phyloP scores from a whole-genome alignment of 2,329 filamentous ascomycete species.

The Pseudogymnoascus sp. region DNA sequence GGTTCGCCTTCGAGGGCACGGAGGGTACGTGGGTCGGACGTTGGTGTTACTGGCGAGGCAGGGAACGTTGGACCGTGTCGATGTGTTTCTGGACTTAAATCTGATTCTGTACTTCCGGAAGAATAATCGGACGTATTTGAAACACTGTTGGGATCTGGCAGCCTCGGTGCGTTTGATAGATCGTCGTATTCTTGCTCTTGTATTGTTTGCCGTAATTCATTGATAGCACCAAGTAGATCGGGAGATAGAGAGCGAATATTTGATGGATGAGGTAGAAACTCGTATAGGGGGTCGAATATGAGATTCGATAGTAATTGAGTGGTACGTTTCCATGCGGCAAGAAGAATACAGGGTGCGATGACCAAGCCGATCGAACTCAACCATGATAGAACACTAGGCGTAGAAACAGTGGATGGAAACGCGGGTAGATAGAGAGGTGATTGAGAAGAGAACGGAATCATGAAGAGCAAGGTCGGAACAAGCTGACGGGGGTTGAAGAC shows the following conservation, averaged over 20 bases:
- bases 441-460: constrained; percentile 23
- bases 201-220: constrained; percentile 16
- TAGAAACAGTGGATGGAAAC: constrained; percentile 12
- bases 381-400: constrained; percentile 17
- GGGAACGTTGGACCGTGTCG: not conserved
- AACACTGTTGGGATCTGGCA: not conserved
- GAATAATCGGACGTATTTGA: not conserved
- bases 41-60: not conserved
- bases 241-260: constrained; percentile 18
- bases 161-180: not conserved
- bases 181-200: constrained; percentile 6
- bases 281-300: constrained; percentile 26
- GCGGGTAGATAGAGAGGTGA: constrained; percentile 23
- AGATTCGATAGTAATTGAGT: constrained; percentile 17
- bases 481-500: constrained; percentile 20
- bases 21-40: constrained; percentile 23
- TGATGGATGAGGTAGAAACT: constrained; percentile 23
- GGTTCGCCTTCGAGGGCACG: constrained; percentile 25
- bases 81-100: not conserved
- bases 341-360: constrained; percentile 21
- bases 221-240: constrained; percentile 20
- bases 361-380: constrained; percentile 14
- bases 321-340: constrained; percentile 22
- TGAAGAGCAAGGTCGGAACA: constrained; percentile 21
- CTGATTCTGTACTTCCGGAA: not conserved